phyloP scores from a whole-genome alignment of 1,284 basidiomycete genomes.

The Microstroma glucosiphilum region DNA sequence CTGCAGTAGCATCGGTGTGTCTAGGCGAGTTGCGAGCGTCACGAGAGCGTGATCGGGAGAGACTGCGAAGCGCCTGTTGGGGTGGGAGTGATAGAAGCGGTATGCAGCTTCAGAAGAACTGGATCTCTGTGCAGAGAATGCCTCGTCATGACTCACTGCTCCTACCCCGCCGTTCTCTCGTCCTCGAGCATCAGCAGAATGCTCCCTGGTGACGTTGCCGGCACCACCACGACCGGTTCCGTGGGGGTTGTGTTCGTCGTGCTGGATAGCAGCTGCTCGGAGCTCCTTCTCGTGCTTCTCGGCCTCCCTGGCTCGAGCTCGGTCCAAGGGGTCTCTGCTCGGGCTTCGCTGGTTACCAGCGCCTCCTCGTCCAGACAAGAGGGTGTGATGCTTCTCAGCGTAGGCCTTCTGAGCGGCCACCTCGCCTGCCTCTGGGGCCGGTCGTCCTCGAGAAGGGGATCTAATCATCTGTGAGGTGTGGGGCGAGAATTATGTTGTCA shows the following conservation, averaged over 20 bases:
- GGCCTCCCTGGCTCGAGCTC: constrained; percentile 27
- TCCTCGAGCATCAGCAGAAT: constrained; percentile 24
- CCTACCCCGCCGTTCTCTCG: constrained; percentile 17
- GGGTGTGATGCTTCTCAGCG: constrained; percentile 22
- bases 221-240: constrained; percentile 65
- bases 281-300: constrained; percentile 26
- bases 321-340: constrained; percentile 58
- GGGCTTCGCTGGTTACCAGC: constrained; percentile 70
- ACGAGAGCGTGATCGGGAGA: constrained; percentile 44
- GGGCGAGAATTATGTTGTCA: background rate
- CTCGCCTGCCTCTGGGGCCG: constrained; percentile 9
- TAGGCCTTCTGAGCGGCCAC: constrained; percentile 4
- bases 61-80: constrained; percentile 23
- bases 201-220: constrained; percentile 57
- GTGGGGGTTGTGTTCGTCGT: constrained; percentile 55
- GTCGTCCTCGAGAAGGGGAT: constrained; percentile 15
- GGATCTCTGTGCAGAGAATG: constrained; percentile 21
- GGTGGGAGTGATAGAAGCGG: background rate
- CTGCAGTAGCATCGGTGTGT: constrained; percentile 21
- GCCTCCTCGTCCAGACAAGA: constrained; percentile 67
- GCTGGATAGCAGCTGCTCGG: constrained; percentile 41
- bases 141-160: constrained; percentile 26
- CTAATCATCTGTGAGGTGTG: constrained; percentile 14
- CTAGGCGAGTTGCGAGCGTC: constrained; percentile 32
- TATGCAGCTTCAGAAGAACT: constrained; percentile 22